Conservation (phyloP, 805 yeast species). For the Ogataea methanolica region DNA sequence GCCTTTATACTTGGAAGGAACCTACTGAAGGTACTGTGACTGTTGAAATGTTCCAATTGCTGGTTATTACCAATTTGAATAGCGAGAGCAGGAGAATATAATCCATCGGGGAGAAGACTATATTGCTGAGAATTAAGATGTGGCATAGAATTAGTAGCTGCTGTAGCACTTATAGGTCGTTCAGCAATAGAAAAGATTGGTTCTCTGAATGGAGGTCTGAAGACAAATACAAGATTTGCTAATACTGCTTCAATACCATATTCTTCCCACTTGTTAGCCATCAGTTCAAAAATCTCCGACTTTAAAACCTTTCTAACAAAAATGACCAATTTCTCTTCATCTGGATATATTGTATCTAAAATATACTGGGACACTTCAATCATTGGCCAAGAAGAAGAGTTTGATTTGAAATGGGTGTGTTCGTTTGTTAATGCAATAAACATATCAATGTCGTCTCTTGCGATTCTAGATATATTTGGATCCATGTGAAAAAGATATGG, state of each 20-base stretch:
- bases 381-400: not conserved
- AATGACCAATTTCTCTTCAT: not conserved
- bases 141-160: too few species aligned
- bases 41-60: slow-evolving; percentile 1
- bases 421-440: not conserved
- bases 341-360: slow-evolving; percentile 1
- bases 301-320: not conserved
- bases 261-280: not conserved
- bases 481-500: slow-evolving; percentile 3
- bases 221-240: not conserved
- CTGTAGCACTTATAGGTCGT: too few species aligned
- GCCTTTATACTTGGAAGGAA: not conserved
- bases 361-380: slow-evolving; percentile 1
- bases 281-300: not conserved
- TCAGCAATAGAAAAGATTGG: not conserved
- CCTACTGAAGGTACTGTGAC: not conserved
- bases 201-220: not conserved
- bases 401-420: not conserved
- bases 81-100: not conserved
- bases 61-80: slow-evolving; percentile 1
- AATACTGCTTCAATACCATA: not conserved
- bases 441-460: not conserved
- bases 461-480: not conserved
- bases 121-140: not conserved
- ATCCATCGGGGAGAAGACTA: not conserved